These are phyloP conservation scores for Hortaea werneckii DNA, from an alignment of 2,329 filamentous ascomycete species.

Conservation along the genomic window DNA sequence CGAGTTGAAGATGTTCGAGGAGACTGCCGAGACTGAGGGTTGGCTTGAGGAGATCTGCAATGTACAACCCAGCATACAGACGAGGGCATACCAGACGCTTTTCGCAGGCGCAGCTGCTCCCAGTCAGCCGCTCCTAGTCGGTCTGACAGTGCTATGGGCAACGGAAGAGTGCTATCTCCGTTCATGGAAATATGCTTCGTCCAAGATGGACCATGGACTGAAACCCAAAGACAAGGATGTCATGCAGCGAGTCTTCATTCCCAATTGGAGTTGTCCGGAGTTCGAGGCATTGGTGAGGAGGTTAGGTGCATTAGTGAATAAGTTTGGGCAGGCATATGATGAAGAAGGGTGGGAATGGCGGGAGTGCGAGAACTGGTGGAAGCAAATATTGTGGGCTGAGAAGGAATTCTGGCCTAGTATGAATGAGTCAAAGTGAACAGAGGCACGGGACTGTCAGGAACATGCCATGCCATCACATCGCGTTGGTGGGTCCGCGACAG, in stretches of 20 bases:
- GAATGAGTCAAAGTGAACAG: background rate
- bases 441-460: too few relatives aligned
- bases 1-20: conserved; percentile 58
- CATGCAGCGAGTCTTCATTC: conserved; percentile 39
- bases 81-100: conserved; percentile 43
- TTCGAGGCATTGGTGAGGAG: conserved; percentile 40
- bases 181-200: conserved; percentile 37
- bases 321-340: conserved; percentile 32
- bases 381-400: conserved; percentile 38
- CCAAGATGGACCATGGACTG: conserved; percentile 17
- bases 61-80: conserved; percentile 14
- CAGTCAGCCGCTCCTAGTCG: conserved; percentile 49
- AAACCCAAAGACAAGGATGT: conserved; percentile 31
- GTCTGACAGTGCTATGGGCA: conserved; percentile 61
- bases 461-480: too few relatives aligned
- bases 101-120: conserved; percentile 47
- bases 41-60: conserved; percentile 39
- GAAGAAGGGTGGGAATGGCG: conserved; percentile 36
- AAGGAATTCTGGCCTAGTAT: conserved; percentile 37
- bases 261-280: conserved; percentile 40
- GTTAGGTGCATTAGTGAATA: conserved; percentile 36
- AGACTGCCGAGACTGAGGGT: conserved; percentile 42
- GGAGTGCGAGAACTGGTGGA: conserved; percentile 39
- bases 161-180: conserved; percentile 52
- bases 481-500: too few relatives aligned